phyloP scores from a whole-genome alignment of 805 yeast species.

The Clavispora phyllophila region DNA sequence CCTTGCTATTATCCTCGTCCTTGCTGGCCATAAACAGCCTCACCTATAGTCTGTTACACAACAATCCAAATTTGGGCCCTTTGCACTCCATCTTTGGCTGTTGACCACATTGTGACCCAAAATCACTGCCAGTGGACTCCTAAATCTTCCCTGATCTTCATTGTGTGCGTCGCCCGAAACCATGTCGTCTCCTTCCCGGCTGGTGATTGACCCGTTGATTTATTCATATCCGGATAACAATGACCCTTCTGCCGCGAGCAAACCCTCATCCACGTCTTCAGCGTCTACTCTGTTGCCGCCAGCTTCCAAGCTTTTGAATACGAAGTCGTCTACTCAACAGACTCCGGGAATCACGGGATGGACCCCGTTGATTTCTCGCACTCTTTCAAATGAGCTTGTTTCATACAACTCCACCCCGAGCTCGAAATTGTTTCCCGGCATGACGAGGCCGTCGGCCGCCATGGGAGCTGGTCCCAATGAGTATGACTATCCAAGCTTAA shows the following conservation, averaged over 20 bases:
- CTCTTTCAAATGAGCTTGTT: slow-evolving; percentile 31
- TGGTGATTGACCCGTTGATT: slow-evolving; percentile 30
- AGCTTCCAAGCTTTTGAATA: slow-evolving; percentile 1
- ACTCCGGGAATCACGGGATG: slow-evolving; percentile 29
- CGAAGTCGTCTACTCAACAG: slow-evolving; percentile 6
- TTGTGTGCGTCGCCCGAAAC: neutral
- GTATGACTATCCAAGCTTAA: slow-evolving; percentile 31
- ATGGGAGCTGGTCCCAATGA: slow-evolving; percentile 6
- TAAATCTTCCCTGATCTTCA: neutral
- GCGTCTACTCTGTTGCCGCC: slow-evolving; percentile 4
- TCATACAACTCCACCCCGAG: slow-evolving; percentile 36
- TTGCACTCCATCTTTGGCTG: neutral
- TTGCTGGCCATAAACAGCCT: neutral
- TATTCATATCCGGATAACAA: slow-evolving; percentile 15
- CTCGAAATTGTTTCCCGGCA: slow-evolving; percentile 18
- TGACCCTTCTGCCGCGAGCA: neutral
- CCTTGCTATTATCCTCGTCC: neutral
- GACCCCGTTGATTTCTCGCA: slow-evolving; percentile 40
- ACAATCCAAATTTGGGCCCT: neutral
- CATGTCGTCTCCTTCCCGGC: slow-evolving; percentile 33
- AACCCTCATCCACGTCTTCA: neutral
- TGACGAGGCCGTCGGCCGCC: slow-evolving; percentile 6
- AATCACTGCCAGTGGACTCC: neutral
- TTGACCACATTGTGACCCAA: neutral
- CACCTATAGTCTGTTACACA: neutral